Base-by-base conservation (phyloP, 2,329 filamentous ascomycete species). In the Sclerotinia glacialis region DNA sequence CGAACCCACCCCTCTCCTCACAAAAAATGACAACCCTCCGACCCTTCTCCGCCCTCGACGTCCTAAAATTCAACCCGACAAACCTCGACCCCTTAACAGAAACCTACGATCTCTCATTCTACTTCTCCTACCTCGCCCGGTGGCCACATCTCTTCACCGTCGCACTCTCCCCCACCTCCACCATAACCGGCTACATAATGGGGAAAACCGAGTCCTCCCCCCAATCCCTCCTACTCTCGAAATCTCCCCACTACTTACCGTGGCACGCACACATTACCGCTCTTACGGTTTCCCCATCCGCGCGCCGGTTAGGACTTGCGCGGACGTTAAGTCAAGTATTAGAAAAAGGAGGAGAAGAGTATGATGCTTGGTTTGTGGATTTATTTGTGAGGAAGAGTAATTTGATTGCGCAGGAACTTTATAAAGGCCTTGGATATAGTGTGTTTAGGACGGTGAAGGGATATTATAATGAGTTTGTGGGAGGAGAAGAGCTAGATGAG, bases 251-350 rank as follows among this genome's bases (percentile, higher is more conserved):
- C 80, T 96, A 96, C 80, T 89, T 97, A n/a, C 94, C 94, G n/a
- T 98, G 93, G 92, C 95, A 99, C 80, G 94, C 93, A 26, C 95
- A 99, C 79, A 96, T 99, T 76, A 99, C 95, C 5, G 95, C 94
- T 46, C 83, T 99, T 62, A 98, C 95, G 0, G 92, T 99, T 26
- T 89, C 94, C 0, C 95, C 95, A 0, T 87, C 89, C 66, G 92
- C 92, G 60, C 89, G 95, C 37, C 86, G 95, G 53, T 84, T 95
- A 21, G 94, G 95, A 21, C 90, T 97, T 73, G 95, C 94, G 61
- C 92, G 90, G 68, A 89, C 90, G 55, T 83, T 99, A 47, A 93
- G 90, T 0, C 85, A 90, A 74, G 88, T 91, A 66, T 83, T 99
- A 40, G 94, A 97, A 78, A 83, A 83, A n/a, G 89, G 87, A 2